Conservation (phyloP, 2,329 filamentous ascomycete genomes). For the Pleoardoris graminearum region DNA sequence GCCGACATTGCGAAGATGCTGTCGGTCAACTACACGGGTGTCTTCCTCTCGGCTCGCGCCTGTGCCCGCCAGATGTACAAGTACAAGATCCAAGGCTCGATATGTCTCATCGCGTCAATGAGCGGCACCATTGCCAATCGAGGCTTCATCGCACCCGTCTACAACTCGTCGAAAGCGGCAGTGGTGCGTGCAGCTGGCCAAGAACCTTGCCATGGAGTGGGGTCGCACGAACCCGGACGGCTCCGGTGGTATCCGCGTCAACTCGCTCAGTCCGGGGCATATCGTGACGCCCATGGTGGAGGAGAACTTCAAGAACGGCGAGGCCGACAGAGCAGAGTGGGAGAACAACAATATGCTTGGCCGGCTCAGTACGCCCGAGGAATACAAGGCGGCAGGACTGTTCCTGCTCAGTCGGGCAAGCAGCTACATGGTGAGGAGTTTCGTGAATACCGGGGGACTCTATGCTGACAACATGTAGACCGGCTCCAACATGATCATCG, state of each 20-base stretch:
- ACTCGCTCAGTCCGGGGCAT: constrained; percentile 77
- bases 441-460: neutral
- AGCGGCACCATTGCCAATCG: constrained; percentile 63
- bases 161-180: constrained; percentile 76
- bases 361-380: constrained; percentile 37
- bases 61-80: constrained; percentile 64
- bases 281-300: constrained; percentile 82
- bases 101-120: constrained; percentile 65
- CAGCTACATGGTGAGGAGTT: constrained; percentile 39
- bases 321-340: constrained; percentile 69
- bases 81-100: constrained; percentile 60
- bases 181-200: constrained; percentile 70
- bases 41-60: constrained; percentile 63
- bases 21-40: constrained; percentile 62
- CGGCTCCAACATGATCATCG: constrained; percentile 38
- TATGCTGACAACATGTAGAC: constrained; percentile 24
- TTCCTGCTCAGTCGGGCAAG: constrained; percentile 43
- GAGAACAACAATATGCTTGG: constrained; percentile 80
- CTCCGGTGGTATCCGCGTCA: constrained; percentile 71
- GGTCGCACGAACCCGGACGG: constrained; percentile 48
- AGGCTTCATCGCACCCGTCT: constrained; percentile 66
- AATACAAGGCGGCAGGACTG: constrained; percentile 40
- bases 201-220: constrained; percentile 74
- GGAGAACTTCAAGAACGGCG: constrained; percentile 70
- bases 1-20: constrained; percentile 63